Conservation (phyloP, 2,329 filamentous ascomycete genomes). For the Aureobasidium sp. region DNA sequence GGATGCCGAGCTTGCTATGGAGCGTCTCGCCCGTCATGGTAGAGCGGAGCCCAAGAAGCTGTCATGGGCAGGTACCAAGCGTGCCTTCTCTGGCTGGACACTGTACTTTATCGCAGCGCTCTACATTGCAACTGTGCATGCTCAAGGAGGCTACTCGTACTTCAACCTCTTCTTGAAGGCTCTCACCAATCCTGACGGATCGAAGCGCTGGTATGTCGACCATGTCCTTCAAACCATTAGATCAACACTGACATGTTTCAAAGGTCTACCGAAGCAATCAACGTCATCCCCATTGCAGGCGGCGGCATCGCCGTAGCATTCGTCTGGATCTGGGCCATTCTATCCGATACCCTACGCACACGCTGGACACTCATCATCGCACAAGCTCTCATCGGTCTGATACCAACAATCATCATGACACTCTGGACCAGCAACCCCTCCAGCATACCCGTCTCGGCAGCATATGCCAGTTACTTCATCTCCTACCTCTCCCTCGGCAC, state of each 20-base stretch:
- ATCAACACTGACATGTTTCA: not conserved
- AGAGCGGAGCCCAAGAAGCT: slow-evolving; percentile 42
- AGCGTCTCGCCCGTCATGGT: slow-evolving; percentile 38
- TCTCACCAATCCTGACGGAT: slow-evolving; percentile 36
- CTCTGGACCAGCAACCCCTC: slow-evolving; percentile 45
- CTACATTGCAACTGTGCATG: slow-evolving; percentile 42
- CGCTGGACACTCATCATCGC: slow-evolving; percentile 46
- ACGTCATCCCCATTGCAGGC: slow-evolving; percentile 44
- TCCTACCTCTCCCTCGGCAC: slow-evolving; percentile 44
- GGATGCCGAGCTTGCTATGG: slow-evolving; percentile 38
- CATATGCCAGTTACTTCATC: slow-evolving; percentile 49
- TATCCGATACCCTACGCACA: slow-evolving; percentile 45
- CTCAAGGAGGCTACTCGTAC: slow-evolving; percentile 43
- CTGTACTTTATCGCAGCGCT: slow-evolving; percentile 41
- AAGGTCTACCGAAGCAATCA: slow-evolving; percentile 33
- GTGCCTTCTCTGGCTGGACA: slow-evolving; percentile 40
- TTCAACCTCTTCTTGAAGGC: slow-evolving; percentile 40
- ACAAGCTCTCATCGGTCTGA: slow-evolving; percentile 42
- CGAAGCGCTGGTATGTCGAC: slow-evolving; percentile 33
- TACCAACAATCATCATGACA: slow-evolving; percentile 47
- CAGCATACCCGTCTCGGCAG: slow-evolving; percentile 38
- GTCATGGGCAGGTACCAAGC: slow-evolving; percentile 38
- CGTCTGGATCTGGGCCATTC: slow-evolving; percentile 49
- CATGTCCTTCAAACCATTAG: not conserved
- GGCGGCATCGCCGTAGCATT: slow-evolving; percentile 44